Evolutionary conservation across 2,329 filamentous ascomycete genomes (phyloP), one percentile per base, ranked within the genome.

Genomic region (Aschersonia sp.): DNA sequence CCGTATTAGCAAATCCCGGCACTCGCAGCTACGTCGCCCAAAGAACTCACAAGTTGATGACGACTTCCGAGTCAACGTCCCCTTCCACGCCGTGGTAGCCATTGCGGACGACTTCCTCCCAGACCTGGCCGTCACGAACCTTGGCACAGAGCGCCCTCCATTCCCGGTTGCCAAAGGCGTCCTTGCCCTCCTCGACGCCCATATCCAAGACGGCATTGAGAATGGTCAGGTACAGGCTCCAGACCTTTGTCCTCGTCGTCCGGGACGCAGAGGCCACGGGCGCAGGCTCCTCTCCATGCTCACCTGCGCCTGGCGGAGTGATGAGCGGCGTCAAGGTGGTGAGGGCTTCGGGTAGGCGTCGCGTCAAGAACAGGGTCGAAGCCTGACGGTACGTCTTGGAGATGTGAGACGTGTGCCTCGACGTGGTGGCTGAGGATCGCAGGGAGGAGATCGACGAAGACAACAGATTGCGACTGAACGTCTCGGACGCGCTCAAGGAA

Each of bases 201-300:
- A 97, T 72, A 59, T 97, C 90, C 37, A 94, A 72, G 53, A 96
- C 84, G 40, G 87, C 85, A 68, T 96, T 95, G 52, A 97, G 72
- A 46, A 96, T 83, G 14, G 89, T 95, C 54, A 97, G 76, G 63
- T 97, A 98, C 58, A 98, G 75, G 64, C 88, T 95, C 92, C 92
- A 98, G 53, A 97, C 84, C 66, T 97, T 98, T 63, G 95, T 84
- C 54, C 89, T 75, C 49, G 87, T 92, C 33, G 82, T 85, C 54
- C 84, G 79, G 42, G 85, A 89, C 47, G 87, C 87, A 53, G 75
- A 78, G 47, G 86, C 83, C 47, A 96, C 80, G 5, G 88, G 87
- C 31, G 87, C 83, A 31, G 77, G 70, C 49, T 79, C 73, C 32
- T 79, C 73, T 33, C 68, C 65, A 63, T 70, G 63, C 45, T 73